Base-by-base conservation (phyloP, 345 rosid species). In the Anacardium occidentale region DNA sequence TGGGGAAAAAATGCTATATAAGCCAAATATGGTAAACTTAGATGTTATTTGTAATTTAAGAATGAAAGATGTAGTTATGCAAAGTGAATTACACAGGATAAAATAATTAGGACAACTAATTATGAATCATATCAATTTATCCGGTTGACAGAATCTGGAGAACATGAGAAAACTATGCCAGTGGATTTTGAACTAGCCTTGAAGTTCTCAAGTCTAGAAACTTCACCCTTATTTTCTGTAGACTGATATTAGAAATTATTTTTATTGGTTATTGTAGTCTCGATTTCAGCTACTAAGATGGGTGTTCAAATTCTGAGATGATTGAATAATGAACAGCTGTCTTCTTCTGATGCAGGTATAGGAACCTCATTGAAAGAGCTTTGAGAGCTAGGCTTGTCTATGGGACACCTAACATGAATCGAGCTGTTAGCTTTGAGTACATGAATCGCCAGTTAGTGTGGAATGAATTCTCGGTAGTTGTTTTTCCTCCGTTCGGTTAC, bases 361-460 rank as follows among this genome's bases (percentile, higher is more conserved):
- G 97, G 83, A 92, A 89, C 85, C 95, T 93, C 74, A 83, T 90
- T 78, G 98, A 96, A 83, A 86, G 97, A 80, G 89, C 85, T 72
- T 83, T 96, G 68, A 86, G 78, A 83, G 99, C 96, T 67, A 89
- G 99, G 85, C 95, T 96, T 74, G 98, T 93, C 47, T 91, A 96
- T 64, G 94, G 85, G 76, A 85, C 77, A 72, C 98, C 97, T 74
- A 85, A 91, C 74, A 96, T 96, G 98, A 96, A 93, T 75, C 86
- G 96, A 74, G 93, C 97, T 22, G 94, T 96, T 75, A 96, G 98
- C 88, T 96, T 96, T 55, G 97, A 96, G 90, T 93, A 96, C 85
- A 91, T 93, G 98, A 91, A 96, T 79, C 92, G 93, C 47, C 98
- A 93, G 74, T 84, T 96, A 73, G 98, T 96, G 82, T 95, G 98